Percentiles rank a stretch among this genome's conserved stretches.
phyloP scores from a whole-genome alignment of 1,284 basidiomycete species.

The Cryptococcus wingfieldii region DNA sequence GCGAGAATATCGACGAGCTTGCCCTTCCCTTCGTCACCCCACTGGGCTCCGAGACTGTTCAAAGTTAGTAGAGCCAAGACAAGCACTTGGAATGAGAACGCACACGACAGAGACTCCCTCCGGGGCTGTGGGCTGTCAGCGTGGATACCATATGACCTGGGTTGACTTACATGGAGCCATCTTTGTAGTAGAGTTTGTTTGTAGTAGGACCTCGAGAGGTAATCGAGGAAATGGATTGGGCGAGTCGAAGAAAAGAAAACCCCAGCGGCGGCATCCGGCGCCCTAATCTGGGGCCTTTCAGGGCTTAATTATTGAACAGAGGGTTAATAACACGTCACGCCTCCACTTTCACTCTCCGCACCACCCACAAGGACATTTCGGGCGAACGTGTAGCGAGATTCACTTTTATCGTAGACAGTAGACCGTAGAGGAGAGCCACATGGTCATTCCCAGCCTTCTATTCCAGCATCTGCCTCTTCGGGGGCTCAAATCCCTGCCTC shows the following conservation, averaged over 20 bases:
- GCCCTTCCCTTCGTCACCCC: slow-evolving; percentile 95
- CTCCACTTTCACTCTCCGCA: too few relatives aligned
- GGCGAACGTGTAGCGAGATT: too few relatives aligned
- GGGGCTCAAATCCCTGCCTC: not conserved
- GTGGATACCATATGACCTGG: not conserved
- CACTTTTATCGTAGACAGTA: too few relatives aligned
- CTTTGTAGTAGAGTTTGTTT: slow-evolving; percentile 2
- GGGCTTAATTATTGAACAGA: too few relatives aligned
- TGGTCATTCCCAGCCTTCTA: too few relatives aligned
- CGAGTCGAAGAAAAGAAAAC: not conserved
- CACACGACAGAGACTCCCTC: slow-evolving; percentile 42
- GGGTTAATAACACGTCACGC: not conserved
- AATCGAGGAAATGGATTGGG: not conserved
- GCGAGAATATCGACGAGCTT: slow-evolving; percentile 92
- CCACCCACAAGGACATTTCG: not conserved
- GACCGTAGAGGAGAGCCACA: too few relatives aligned
- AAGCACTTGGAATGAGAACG: slow-evolving; percentile 6
- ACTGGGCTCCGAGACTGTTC: slow-evolving; percentile 72
- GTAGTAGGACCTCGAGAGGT: too few relatives aligned
- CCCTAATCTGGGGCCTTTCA: too few relatives aligned
- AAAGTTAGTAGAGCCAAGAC: not conserved
- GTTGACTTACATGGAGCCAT: slow-evolving; percentile 18
- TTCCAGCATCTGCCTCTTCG: too few relatives aligned
- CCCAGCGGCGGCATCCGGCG: not conserved
- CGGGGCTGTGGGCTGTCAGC: slow-evolving; percentile 19